Evolutionary conservation across 805 yeast genomes (phyloP).

Genomic region (Debaryomyces hansenii): DNA sequence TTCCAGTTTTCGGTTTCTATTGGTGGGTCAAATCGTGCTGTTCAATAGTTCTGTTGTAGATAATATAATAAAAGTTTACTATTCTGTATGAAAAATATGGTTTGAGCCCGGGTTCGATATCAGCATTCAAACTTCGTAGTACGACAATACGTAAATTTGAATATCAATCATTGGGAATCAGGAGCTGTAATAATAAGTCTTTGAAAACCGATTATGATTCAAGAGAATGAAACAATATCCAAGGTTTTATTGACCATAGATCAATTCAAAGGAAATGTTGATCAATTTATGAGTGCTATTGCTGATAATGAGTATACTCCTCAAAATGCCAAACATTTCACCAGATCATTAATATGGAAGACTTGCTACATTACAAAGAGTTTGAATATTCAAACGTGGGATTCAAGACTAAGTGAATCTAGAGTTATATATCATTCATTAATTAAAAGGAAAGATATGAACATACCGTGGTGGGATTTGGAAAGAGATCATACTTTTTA

Average conservation of each 20-base stretch:
- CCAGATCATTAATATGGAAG: slow-evolving; percentile 40
- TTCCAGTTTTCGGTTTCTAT: slow-evolving; percentile 38
- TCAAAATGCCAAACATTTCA: slow-evolving; percentile 17
- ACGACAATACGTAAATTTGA: too few relatives aligned
- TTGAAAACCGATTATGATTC: background rate
- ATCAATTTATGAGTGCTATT: slow-evolving; percentile 25
- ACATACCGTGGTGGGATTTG: slow-evolving; percentile 38
- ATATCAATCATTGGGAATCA: too few relatives aligned
- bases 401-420: slow-evolving; percentile 22
- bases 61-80: too few relatives aligned
- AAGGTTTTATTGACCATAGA: slow-evolving; percentile 36
- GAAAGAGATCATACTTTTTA: slow-evolving; percentile 29
- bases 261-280: slow-evolving; percentile 32
- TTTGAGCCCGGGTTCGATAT: too few relatives aligned
- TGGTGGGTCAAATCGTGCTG: slow-evolving; percentile 32
- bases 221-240: slow-evolving; percentile 37
- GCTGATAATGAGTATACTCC: slow-evolving; percentile 29
- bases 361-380: slow-evolving; percentile 34
- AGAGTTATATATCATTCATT: slow-evolving; percentile 38
- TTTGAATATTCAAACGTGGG: slow-evolving; percentile 36
- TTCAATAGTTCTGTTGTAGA: background rate
- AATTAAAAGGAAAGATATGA: slow-evolving; percentile 25
- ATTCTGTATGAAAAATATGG: too few relatives aligned
- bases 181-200: too few relatives aligned
- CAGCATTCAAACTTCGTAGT: too few relatives aligned